These are phyloP conservation scores for Draba incana DNA, from an alignment of 345 rosid species.

Conservation along the genomic window DNA sequence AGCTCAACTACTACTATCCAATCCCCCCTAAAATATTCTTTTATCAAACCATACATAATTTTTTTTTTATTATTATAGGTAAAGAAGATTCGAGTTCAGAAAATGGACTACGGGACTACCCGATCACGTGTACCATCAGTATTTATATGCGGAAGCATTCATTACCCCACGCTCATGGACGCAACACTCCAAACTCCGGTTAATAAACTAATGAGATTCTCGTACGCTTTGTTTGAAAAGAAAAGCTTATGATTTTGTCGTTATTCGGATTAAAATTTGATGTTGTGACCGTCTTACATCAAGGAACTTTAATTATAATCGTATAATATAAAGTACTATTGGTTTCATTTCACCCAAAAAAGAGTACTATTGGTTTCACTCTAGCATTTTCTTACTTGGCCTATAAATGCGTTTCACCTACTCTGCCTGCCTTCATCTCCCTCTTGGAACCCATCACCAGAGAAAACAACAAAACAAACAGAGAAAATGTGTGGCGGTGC, in stretches of 20 bases:
- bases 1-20: too few species aligned
- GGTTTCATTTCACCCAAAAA: too few species aligned
- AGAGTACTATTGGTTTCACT: too few species aligned
- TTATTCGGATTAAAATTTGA: conserved; percentile 1
- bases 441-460: conserved; percentile 3
- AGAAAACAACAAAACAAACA: not conserved
- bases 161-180: conserved; percentile 31
- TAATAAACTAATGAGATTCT: not conserved
- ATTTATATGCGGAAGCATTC: conserved; percentile 1
- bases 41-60: not conserved
- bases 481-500: conserved; percentile 86
- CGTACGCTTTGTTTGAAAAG: conserved; percentile 20
- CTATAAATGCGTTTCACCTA: conserved; percentile 33
- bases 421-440: not conserved
- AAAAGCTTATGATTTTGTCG: conserved; percentile 10
- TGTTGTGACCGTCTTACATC: conserved; percentile 33
- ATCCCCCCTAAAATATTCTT: too few species aligned
- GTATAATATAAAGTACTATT: not conserved
- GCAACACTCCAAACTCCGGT: conserved; percentile 22
- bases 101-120: not conserved
- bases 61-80: too few species aligned
- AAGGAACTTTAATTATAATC: conserved; percentile 9
- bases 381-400: too few species aligned
- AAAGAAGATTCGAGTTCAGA: not conserved
- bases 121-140: conserved; percentile 17